phyloP scores from a whole-genome alignment of 805 yeast genomes.

The Teunomyces gatunensis region DNA sequence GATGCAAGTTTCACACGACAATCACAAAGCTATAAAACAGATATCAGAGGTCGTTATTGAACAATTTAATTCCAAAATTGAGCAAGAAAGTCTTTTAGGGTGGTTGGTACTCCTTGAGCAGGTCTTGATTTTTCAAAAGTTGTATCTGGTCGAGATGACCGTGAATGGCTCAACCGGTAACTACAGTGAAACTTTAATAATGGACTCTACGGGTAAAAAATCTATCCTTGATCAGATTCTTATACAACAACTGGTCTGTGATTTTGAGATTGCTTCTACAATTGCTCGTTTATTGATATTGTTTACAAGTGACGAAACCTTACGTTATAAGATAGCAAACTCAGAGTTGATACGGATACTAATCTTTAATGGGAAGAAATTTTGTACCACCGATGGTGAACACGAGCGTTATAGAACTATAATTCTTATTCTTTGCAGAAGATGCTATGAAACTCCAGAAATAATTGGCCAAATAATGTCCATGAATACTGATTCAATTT shows the following conservation, averaged over 20 bases:
- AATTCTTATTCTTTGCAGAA: background rate
- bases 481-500: background rate
- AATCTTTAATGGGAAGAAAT: background rate
- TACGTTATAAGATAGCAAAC: background rate
- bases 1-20: background rate
- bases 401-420: background rate
- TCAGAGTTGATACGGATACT: background rate
- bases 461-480: background rate
- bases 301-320: background rate
- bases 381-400: background rate
- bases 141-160: background rate
- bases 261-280: background rate
- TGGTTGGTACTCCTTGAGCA: background rate
- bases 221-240: background rate
- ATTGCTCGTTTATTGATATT: background rate
- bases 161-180: background rate
- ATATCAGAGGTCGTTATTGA: background rate
- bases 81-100: background rate
- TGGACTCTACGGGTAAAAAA: background rate
- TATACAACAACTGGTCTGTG: background rate
- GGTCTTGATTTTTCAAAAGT: background rate
- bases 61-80: background rate
- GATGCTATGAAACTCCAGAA: background rate
- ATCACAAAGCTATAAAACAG: background rate
- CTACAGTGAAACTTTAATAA: background rate